These are phyloP conservation scores for Pleurotus salmoneostramineus DNA, from an alignment of 768 basidiomycete genomes.

Conservation along the genomic window DNA sequence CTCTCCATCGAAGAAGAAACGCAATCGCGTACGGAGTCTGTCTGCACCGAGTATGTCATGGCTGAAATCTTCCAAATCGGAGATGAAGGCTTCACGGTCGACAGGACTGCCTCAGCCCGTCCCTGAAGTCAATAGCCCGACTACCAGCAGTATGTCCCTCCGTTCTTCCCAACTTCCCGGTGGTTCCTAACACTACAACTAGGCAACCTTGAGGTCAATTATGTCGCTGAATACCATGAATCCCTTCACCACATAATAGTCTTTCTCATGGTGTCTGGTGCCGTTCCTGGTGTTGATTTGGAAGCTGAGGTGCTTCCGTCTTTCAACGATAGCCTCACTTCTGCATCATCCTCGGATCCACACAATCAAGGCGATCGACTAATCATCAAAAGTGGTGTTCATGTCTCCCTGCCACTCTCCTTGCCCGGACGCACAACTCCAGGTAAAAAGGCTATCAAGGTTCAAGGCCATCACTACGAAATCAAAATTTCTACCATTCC, in stretches of 20 bases:
- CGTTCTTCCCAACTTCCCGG: neutral
- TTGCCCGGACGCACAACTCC: slow-evolving; percentile 54
- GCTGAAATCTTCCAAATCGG: slow-evolving; percentile 38
- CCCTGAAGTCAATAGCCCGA: slow-evolving; percentile 10
- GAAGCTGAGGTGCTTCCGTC: slow-evolving; percentile 65
- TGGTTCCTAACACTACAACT: slow-evolving; percentile 1
- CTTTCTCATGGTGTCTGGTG: slow-evolving; percentile 58
- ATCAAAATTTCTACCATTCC: slow-evolving; percentile 54
- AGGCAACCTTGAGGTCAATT: slow-evolving; percentile 41
- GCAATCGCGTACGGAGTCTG: slow-evolving; percentile 43
- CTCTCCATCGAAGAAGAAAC: slow-evolving; percentile 27
- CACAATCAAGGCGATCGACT: slow-evolving; percentile 48
- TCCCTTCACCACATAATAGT: slow-evolving; percentile 77
- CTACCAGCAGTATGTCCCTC: slow-evolving; percentile 2
- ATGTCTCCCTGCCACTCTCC: slow-evolving; percentile 52
- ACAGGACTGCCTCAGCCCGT: slow-evolving; percentile 8
- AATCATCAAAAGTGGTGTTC: slow-evolving; percentile 55
- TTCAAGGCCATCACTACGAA: slow-evolving; percentile 62
- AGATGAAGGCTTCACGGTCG: slow-evolving; percentile 12
- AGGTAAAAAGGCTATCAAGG: slow-evolving; percentile 58
- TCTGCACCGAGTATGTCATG: slow-evolving; percentile 62
- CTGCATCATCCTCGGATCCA: neutral
- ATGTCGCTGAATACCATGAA: slow-evolving; percentile 79
- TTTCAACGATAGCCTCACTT: slow-evolving; percentile 28
- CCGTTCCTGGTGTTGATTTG: slow-evolving; percentile 45